phyloP scores from a whole-genome alignment of 495 filamentous ascomycete species.

The Aspergillus campestris region DNA sequence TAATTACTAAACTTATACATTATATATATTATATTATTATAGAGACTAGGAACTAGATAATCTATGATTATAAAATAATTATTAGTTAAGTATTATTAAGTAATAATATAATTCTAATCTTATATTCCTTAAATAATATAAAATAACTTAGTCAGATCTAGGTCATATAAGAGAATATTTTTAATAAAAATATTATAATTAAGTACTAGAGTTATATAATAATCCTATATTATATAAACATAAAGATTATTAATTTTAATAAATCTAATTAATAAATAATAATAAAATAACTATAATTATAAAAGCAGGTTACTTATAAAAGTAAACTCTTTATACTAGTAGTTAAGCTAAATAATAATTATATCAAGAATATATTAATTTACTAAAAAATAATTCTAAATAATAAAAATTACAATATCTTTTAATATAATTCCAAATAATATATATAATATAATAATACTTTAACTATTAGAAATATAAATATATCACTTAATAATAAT shows the following conservation, averaged over 20 bases:
- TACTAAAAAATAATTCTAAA: neutral
- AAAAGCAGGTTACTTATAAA: neutral
- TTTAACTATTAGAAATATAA: neutral
- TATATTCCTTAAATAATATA: neutral
- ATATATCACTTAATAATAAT: neutral
- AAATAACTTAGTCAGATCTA: neutral
- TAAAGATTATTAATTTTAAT: neutral
- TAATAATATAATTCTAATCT: neutral
- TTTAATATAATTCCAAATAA: neutral
- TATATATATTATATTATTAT: neutral
- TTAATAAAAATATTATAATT: neutral
- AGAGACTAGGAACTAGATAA: neutral
- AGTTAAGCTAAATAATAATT: too few relatives aligned
- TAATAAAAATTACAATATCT: neutral
- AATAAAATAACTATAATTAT: neutral
- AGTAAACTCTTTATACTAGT: neutral
- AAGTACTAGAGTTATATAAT: neutral
- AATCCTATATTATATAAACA: neutral
- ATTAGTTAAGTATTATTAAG: neutral
- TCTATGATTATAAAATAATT: neutral
- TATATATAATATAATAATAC: neutral
- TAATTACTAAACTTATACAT: neutral
- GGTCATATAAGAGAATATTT: neutral
- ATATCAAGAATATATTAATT: constrained; percentile 1
- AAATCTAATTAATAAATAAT: constrained; percentile 4